Conservation (phyloP, 1,139 yeast genomes). For the Pichia sp. region DNA sequence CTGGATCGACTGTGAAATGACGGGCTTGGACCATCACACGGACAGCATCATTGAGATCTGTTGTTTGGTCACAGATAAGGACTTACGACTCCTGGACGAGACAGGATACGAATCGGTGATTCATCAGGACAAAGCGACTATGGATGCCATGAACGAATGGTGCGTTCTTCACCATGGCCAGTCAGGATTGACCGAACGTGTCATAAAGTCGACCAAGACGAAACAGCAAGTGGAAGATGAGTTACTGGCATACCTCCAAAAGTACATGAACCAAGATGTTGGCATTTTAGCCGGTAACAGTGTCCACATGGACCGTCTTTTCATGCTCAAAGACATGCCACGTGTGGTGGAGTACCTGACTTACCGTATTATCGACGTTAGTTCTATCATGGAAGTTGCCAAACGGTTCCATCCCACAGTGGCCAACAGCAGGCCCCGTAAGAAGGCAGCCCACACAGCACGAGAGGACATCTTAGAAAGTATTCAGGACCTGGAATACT, state of each 20-base stretch:
- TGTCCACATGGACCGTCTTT: constrained; percentile 84
- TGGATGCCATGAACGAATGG: constrained; percentile 83
- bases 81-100: constrained; percentile 60
- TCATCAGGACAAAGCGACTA: constrained; percentile 56
- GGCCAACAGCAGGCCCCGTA: constrained; percentile 26
- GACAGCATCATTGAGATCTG: constrained; percentile 89
- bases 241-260: constrained; percentile 53
- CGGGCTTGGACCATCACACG: constrained; percentile 71
- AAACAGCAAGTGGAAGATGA: constrained; percentile 57
- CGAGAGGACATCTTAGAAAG: constrained; percentile 83
- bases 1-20: constrained; percentile 94
- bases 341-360: constrained; percentile 62
- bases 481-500: constrained; percentile 78
- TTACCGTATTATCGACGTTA: constrained; percentile 85
- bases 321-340: constrained; percentile 82
- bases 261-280: constrained; percentile 42
- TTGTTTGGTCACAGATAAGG: constrained; percentile 80
- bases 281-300: constrained; percentile 88
- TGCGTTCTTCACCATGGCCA: constrained; percentile 70
- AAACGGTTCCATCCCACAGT: constrained; percentile 68
- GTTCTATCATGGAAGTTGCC: constrained; percentile 75
- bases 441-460: constrained; percentile 75
- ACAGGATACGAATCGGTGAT: constrained; percentile 77
- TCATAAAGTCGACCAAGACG: constrained; percentile 51
- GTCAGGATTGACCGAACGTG: constrained; percentile 66